phyloP scores from a whole-genome alignment of 2,329 filamentous ascomycete genomes.

The Daldinia sp. region DNA sequence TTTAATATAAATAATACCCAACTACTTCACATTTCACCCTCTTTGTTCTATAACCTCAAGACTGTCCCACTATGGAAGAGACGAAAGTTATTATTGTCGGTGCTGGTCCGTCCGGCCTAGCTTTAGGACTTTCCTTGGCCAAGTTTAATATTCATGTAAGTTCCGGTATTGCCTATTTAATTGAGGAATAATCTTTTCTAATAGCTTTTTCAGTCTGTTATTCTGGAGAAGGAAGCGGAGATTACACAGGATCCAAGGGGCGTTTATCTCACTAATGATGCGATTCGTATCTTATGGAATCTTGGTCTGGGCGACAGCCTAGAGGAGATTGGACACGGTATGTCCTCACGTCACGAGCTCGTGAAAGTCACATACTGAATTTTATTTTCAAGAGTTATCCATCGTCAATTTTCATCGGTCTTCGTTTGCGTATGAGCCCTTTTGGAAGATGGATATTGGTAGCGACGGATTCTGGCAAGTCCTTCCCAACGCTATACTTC shows the following conservation, averaged over 20 bases:
- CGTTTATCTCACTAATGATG: constrained; percentile 45
- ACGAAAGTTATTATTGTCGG: constrained; percentile 48
- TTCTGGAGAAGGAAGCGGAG: constrained; percentile 45
- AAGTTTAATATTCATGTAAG: constrained; percentile 44
- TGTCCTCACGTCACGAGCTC: not conserved
- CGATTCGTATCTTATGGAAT: constrained; percentile 45
- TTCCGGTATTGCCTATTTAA: not conserved
- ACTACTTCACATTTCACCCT: not conserved
- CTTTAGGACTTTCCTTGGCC: constrained; percentile 42
- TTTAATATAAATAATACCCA: not conserved
- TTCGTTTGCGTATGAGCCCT: constrained; percentile 39
- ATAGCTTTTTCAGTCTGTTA: constrained; percentile 35
- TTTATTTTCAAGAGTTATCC: constrained; percentile 22
- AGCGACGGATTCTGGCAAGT: constrained; percentile 38
- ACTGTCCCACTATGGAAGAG: constrained; percentile 36
- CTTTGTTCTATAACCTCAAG: not conserved
- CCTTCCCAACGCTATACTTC: constrained; percentile 42
- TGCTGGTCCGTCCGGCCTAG: constrained; percentile 45
- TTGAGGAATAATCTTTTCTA: not conserved
- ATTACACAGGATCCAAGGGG: constrained; percentile 46
- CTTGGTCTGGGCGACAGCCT: constrained; percentile 43
- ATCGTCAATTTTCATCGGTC: constrained; percentile 42
- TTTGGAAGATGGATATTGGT: constrained; percentile 27
- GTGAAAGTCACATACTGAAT: not conserved
- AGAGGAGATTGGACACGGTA: constrained; percentile 45